Base-by-base conservation (phyloP, 495 filamentous ascomycete species). In the Physcia stellaris region DNA sequence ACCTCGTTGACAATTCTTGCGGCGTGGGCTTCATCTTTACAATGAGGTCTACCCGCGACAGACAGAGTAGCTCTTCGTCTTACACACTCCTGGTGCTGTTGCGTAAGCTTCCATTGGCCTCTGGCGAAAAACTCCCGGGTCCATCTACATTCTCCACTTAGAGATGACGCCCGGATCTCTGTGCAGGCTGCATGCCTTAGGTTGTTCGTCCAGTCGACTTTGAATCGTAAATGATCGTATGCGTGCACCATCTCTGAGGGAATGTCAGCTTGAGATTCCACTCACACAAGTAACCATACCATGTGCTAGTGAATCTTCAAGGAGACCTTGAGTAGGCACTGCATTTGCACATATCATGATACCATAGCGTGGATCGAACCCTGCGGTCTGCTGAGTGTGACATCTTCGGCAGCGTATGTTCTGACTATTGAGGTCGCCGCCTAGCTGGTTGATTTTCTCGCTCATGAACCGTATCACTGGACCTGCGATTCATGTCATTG, bases 101-200 rank as follows among this genome's bases (percentile, higher is more conserved):
- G 75, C 21, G 85, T 94, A 18, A 96, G 60, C 22, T 76, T 81
- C 77, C 77, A 95, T 52, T 95, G 83, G 13, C 77, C 74, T 49
- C 81, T 62, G 10, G 73, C 76, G 51, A 83, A 86, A 42, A 90
- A 77, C 60, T 96, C 87, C 45, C 81, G 70, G 21, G 74, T 71
- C 78, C 86, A 96, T 58, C 92, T 67, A 54, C 90, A 98, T 62
- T 98, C 90, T 42, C 90, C 90, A 48, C 79, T 86, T 31, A 98
- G 64, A 49, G 83, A 93, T 36, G 80, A 82, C 24, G 90, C 90
- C 49, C 90, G 77, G 48, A 98, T 94, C 84, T 98, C 90, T n/a
- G 84, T 79, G 55, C 92, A 96, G 37, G 90, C 90, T 27, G 85
- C 80, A 63, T 96, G 90, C 55, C 79, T 75, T 59, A 98, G 53